Evolutionary conservation across 2,329 filamentous ascomycete genomes (phyloP).

Genomic region (Diplodia mutila): DNA sequence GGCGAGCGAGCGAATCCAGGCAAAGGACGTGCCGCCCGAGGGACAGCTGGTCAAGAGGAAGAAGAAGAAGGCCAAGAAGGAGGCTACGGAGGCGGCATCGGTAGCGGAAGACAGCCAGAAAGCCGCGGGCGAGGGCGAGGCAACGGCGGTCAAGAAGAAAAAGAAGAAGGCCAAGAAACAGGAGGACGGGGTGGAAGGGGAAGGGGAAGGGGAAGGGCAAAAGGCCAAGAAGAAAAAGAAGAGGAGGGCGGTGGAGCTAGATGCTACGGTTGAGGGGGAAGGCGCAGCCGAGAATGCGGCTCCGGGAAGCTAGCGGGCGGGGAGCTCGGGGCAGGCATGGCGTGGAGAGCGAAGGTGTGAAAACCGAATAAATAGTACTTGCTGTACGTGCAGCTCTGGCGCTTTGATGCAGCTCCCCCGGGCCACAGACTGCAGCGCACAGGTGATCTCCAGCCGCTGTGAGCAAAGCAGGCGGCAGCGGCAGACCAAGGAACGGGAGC

Average conservation of each 20-base stretch:
- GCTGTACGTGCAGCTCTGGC: too few relatives aligned
- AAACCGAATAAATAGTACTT: background rate
- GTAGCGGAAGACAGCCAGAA: constrained; percentile 28
- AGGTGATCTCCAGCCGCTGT: constrained; percentile 10
- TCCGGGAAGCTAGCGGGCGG: background rate
- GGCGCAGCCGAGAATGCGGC: background rate
- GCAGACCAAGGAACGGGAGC: constrained; percentile 14
- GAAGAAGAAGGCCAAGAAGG: constrained; percentile 63
- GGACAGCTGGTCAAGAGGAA: constrained; percentile 65
- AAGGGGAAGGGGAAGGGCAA: constrained; percentile 27
- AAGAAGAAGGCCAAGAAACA: constrained; percentile 46
- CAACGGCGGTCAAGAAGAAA: constrained; percentile 39
- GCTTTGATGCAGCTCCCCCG: too few relatives aligned
- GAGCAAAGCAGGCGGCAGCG: background rate
- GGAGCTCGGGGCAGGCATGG: background rate
- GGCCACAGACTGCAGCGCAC: background rate
- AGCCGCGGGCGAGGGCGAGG: constrained; percentile 13
- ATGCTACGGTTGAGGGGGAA: background rate
- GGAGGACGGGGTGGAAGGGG: constrained; percentile 29
- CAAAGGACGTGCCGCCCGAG: constrained; percentile 68
- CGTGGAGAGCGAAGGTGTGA: background rate
- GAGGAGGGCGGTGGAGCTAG: constrained; percentile 38
- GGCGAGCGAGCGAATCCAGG: constrained; percentile 73
- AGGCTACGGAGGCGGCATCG: constrained; percentile 47
- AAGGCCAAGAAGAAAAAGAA: constrained; percentile 48